These are phyloP conservation scores for Daldinia concentrica DNA, from an alignment of 495 filamentous ascomycete species.

Conservation along the genomic window DNA sequence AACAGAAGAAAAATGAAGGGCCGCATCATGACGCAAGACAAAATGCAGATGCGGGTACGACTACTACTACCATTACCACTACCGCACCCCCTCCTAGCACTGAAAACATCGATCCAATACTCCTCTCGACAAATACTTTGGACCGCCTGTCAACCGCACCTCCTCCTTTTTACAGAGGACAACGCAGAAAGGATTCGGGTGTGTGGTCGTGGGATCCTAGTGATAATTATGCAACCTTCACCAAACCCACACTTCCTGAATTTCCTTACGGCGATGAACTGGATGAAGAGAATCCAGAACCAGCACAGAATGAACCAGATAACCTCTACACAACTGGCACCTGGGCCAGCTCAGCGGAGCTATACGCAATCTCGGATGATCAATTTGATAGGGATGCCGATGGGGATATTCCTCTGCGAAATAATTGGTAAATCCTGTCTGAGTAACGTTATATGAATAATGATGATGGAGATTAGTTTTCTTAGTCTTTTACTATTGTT, in stretches of 20 bases:
- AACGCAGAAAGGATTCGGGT: conserved; percentile 18
- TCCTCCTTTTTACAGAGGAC: conserved; percentile 21
- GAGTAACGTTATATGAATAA: background rate
- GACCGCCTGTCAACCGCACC: background rate
- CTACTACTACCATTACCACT: too few relatives aligned
- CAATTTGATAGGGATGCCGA: conserved; percentile 12
- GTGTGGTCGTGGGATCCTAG: conserved; percentile 11
- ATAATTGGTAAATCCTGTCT: too few relatives aligned
- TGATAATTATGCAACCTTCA: conserved; percentile 9
- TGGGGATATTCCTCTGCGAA: background rate
- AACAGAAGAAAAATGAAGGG: background rate
- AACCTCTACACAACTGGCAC: background rate
- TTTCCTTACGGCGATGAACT: background rate
- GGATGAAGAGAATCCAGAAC: background rate
- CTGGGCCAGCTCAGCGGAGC: background rate
- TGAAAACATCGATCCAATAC: conserved; percentile 5
- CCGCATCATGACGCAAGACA: background rate
- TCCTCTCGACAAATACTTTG: conserved; percentile 6
- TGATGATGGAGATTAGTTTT: background rate
- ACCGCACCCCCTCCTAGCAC: background rate
- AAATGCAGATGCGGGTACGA: background rate
- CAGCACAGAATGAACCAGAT: background rate
- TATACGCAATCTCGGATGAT: background rate
- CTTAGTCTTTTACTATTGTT: background rate
- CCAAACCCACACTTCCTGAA: background rate